Conservation (phyloP, 192 early-diverging fungal species). For the Backusella tuberculispora region DNA sequence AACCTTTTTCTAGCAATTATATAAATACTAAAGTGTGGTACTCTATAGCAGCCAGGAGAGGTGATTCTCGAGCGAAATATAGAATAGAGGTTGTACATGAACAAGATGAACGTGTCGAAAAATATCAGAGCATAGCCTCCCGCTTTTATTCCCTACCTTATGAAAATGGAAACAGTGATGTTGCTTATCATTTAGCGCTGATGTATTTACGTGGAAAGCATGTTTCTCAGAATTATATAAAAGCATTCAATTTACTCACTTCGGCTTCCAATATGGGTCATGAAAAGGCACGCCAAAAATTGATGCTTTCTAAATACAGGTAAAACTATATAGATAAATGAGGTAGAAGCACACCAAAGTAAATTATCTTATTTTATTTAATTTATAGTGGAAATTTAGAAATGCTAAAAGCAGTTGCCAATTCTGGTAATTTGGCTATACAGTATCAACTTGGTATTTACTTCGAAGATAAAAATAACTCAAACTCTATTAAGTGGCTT, state of each 20-base stretch:
- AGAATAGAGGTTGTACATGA: neutral
- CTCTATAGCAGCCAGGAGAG: no score
- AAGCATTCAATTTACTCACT: no score
- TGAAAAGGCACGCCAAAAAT: neutral
- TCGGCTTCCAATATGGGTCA: no score
- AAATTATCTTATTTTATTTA: no score
- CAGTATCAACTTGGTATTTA: neutral
- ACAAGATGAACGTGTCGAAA: neutral
- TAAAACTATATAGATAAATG: neutral
- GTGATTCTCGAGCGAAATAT: neutral
- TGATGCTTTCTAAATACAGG: neutral
- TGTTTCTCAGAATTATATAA: no score
- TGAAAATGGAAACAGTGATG: no score
- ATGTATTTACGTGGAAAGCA: no score
- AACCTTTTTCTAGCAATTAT: no score
- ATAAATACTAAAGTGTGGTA: no score
- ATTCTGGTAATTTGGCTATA: neutral
- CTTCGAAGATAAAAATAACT: neutral
- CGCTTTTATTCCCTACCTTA: neutral
- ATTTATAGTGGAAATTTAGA: neutral
- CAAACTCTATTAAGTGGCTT: neutral
- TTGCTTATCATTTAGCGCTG: no score
- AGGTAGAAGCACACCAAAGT: no score
- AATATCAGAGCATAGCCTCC: neutral
- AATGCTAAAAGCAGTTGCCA: neutral